phyloP scores from a whole-genome alignment of 2,329 filamentous ascomycete genomes.

The Beauveria caledonica region DNA sequence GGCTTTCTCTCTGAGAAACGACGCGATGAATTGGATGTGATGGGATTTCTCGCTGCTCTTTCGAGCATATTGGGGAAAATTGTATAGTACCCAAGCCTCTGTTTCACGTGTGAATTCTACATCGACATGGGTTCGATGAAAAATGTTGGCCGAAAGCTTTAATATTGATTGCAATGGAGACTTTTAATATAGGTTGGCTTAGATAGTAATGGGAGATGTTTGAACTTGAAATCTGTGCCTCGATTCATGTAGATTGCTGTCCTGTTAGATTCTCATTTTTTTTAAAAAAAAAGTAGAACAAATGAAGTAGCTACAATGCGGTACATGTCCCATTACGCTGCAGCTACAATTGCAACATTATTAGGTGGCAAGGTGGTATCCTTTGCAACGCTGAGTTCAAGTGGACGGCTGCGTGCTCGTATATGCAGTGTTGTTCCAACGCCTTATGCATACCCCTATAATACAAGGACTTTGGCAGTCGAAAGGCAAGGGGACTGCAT shows the following conservation, averaged over 20 bases:
- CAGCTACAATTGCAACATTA: not conserved
- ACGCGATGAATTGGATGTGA: constrained; percentile 7
- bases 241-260: too few species aligned
- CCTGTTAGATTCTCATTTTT: too few species aligned
- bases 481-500: not conserved
- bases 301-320: not conserved
- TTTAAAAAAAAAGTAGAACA: too few species aligned
- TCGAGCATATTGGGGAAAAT: constrained; percentile 1
- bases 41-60: not conserved
- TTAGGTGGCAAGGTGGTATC: not conserved
- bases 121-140: constrained; percentile 2
- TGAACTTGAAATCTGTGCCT: not conserved
- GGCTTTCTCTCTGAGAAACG: not conserved
- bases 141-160: not conserved
- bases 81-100: constrained; percentile 11
- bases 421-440: not conserved
- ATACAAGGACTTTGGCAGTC: not conserved
- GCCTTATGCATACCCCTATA: not conserved
- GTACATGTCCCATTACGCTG: not conserved
- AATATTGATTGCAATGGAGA: too few species aligned
- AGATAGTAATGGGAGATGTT: constrained; percentile 8
- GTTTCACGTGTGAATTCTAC: constrained; percentile 4
- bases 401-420: not conserved
- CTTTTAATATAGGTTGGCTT: constrained; percentile 11
- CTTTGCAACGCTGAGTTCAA: not conserved